Evolutionary conservation across 2,329 filamentous ascomycete species (phyloP), one percentile per base, ranked within the genome.

Genomic region (Aspergillus proliferans): DNA sequence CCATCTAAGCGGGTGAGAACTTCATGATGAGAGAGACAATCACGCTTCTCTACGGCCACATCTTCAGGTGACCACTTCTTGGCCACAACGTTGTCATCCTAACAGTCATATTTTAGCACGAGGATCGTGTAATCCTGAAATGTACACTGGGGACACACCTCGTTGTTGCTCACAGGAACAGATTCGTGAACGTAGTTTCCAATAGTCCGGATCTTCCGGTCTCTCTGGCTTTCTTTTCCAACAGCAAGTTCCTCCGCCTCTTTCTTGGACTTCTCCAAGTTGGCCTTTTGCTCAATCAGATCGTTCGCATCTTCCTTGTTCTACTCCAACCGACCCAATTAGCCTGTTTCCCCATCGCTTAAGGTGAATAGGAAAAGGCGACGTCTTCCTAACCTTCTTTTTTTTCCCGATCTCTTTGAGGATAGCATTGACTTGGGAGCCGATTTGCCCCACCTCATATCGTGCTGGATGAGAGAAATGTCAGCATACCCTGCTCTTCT

Each of bases 101-200:
- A 56, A 8, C 33, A 14, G 2, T n/a, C 24, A 14, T 15, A 19
- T 34, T 8, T 36, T 36, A 45, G 15, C 18, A 45, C 8, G 4
- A 14, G 18, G 33, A 36, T 14, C 12, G 4, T n/a, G n/a, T 34
- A 9, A 21, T 19, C 5, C 34, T 34, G 15, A 21, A 6, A 26
- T 12, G 12, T 14, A 18, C 10, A n/a, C n/a, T 21, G 30, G 12
- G 46, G 5, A 46, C 62, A 49, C 69, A 84, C 81, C 77, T 95
- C 90, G 66, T 88, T 88, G 64, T 90, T 80, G 71, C 84, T 88
- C 55, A 93, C 75, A 9, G 87, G 88, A 7, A 95, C 91, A 14
- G 86, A 87, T 22, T 88, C 84, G 74, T 97, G 90, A 47, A 98
- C 93, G 69, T 91, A 83, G 72, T 95, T 95, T 57, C 89, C 93